phyloP scores from a whole-genome alignment of 148 eudicot species.

The Silene uniflora region DNA sequence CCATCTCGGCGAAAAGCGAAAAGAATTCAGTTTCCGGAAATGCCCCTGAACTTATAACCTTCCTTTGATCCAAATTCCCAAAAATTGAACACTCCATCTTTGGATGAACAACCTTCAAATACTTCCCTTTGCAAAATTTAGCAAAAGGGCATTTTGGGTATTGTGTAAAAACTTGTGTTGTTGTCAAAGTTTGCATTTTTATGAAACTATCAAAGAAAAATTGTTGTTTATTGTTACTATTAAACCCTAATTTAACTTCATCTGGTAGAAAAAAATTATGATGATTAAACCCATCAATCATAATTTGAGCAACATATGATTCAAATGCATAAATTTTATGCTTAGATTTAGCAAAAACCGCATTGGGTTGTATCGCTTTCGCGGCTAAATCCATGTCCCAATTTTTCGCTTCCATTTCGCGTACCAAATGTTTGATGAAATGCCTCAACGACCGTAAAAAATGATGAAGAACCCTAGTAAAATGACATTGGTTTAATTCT shows the following conservation, averaged over 20 bases:
- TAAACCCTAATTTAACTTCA: conserved; percentile 13
- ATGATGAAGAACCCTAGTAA: conserved; percentile 48
- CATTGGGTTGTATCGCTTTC: conserved; percentile 40
- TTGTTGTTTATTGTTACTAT: background rate
- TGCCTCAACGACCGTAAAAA: conserved; percentile 46
- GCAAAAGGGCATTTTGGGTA: conserved; percentile 47
- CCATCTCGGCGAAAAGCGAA: conserved; percentile 66
- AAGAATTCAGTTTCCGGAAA: conserved; percentile 61
- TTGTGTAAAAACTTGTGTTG: conserved; percentile 34
- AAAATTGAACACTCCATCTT: conserved; percentile 87
- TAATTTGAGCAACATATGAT: conserved; percentile 56
- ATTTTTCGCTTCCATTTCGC: conserved; percentile 60
- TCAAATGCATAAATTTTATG: conserved; percentile 61
- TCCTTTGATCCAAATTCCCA: conserved; percentile 76
- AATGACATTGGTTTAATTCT: conserved; percentile 44
- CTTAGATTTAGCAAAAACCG: conserved; percentile 32
- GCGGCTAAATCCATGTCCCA: conserved; percentile 79
- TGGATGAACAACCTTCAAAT: conserved; percentile 68
- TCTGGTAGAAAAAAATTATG: conserved; percentile 30
- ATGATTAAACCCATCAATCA: conserved; percentile 65
- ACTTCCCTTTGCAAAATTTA: conserved; percentile 54
- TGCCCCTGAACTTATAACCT: conserved; percentile 53
- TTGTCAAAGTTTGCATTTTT: conserved; percentile 38
- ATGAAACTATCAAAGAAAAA: conserved; percentile 39
- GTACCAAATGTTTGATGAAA: conserved; percentile 61